Conservation (phyloP, 768 basidiomycete genomes). For the Saitozyma sp. region DNA sequence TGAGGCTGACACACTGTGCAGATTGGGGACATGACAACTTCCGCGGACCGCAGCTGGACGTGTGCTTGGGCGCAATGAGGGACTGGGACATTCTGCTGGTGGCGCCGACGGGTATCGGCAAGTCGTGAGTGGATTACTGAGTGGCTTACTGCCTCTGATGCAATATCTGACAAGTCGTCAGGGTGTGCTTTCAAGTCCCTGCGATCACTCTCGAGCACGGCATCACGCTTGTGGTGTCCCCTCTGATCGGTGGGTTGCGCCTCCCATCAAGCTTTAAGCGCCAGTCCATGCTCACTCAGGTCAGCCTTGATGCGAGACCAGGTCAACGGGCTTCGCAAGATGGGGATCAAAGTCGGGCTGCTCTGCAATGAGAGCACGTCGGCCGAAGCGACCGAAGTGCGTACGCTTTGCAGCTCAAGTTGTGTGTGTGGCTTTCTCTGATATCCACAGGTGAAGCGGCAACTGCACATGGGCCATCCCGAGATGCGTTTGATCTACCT, state of each 20-base stretch:
- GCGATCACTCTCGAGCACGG: slow-evolving; percentile 46
- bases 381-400: slow-evolving; percentile 28
- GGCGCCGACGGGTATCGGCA: slow-evolving; percentile 51
- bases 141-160: slow-evolving; percentile 4
- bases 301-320: slow-evolving; percentile 51
- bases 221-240: slow-evolving; percentile 50
- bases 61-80: slow-evolving; percentile 42
- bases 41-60: slow-evolving; percentile 44
- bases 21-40: slow-evolving; percentile 45
- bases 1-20: slow-evolving; percentile 8
- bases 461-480: slow-evolving; percentile 47
- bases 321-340: slow-evolving; percentile 30
- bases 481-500: slow-evolving; percentile 45
- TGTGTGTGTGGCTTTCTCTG: not conserved
- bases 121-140: slow-evolving; percentile 40
- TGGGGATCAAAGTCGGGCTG: slow-evolving; percentile 40
- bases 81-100: slow-evolving; percentile 49
- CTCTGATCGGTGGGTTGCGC: slow-evolving; percentile 40
- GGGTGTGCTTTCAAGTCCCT: slow-evolving; percentile 51
- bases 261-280: not conserved
- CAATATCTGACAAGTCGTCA: slow-evolving; percentile 4
- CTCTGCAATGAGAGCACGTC: slow-evolving; percentile 34
- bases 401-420: not conserved
- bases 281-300: not conserved
- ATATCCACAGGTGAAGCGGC: slow-evolving; percentile 32